Conservation (phyloP, 1,139 yeast genomes). For the Scheffersomyces lignicola region DNA sequence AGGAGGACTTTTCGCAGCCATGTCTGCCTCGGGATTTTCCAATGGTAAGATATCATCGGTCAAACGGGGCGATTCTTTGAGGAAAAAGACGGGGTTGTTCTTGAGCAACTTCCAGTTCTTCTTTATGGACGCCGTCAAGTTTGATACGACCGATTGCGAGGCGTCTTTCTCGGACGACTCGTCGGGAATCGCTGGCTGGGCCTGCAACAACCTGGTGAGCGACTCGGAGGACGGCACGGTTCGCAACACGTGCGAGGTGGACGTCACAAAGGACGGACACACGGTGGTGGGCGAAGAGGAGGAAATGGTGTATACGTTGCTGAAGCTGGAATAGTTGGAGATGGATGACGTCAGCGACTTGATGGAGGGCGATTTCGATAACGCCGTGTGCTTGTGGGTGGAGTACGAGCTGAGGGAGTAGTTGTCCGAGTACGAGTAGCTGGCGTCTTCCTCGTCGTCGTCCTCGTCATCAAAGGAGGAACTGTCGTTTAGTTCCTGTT, state of each 20-base stretch:
- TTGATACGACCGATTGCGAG: constrained; percentile 13
- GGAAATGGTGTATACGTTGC: constrained; percentile 4
- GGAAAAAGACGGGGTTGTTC: constrained; percentile 4
- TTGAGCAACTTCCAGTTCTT: constrained; percentile 6
- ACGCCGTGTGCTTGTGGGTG: constrained; percentile 1
- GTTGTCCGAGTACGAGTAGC: constrained; percentile 10
- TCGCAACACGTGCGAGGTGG: constrained; percentile 1
- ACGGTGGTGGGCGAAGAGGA: background rate
- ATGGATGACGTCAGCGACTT: constrained; percentile 2
- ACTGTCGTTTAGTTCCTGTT: background rate
- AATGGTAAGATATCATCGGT: constrained; percentile 24
- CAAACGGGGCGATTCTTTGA: constrained; percentile 19
- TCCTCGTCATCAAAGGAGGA: constrained; percentile 6
- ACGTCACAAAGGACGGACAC: background rate
- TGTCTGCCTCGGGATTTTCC: background rate
- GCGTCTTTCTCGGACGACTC: background rate
- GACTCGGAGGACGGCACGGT: constrained; percentile 9
- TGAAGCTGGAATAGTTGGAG: constrained; percentile 6
- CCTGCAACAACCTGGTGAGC: constrained; percentile 8
- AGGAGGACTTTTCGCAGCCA: constrained; percentile 5
- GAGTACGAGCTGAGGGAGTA: constrained; percentile 10
- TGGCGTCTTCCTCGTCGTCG: constrained; percentile 7
- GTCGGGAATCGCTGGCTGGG: too few relatives aligned
- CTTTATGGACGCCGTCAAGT: constrained; percentile 17
- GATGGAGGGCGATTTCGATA: constrained; percentile 4